Evolutionary conservation across 306 rosid genomes (phyloP), one percentile per base, ranked within the genome.

Genomic region (Vigna radiata): DNA sequence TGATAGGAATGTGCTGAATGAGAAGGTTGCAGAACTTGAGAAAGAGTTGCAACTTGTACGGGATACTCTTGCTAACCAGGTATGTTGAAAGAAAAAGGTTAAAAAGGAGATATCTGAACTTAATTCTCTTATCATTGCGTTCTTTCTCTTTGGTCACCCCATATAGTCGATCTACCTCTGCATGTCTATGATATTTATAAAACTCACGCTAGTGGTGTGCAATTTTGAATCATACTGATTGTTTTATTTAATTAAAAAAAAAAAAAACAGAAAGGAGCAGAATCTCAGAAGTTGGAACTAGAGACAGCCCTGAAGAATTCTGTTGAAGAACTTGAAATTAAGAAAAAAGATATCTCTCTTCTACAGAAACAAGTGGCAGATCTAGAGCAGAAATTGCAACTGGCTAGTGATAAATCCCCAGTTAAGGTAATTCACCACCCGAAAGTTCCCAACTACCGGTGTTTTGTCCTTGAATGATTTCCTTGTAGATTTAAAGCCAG

Each of bases 371-470:
- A 89, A 83, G 65, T 90, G 55, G 84, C 69, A 69, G 97, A 90
- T 47, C 88, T 92, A 41, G 94, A 90, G 83, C 89, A 89, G 79
- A 95, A 88, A 79, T 75, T 89, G 86, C 87, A 84, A 84, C 80
- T 68, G 63, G 86, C 83, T 27, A 83, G 73, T 18, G 81, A 84
- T 52, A 90, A 88, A 76, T 8, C 76, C 64, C 75, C 83, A 4
- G 86, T 83, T 46, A 90, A 86, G 96, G 98, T 94, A 66, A 83
- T 53, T 70, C 60, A 41, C 60, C 62, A 59, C n/a, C 43, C 70
- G 43, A 68, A 73, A 58, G 3, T 41, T 70, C 73, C 52, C 73
- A 16, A 58, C 37, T 21, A n/a, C 44, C 14, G 9, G 12, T 68
- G 12, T 68, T 37, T 12, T 5, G 25, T 58, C 3, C 19, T 33